Evolutionary conservation across 768 basidiomycete species (phyloP).

Genomic region (Candolleomyces aberdarensis): DNA sequence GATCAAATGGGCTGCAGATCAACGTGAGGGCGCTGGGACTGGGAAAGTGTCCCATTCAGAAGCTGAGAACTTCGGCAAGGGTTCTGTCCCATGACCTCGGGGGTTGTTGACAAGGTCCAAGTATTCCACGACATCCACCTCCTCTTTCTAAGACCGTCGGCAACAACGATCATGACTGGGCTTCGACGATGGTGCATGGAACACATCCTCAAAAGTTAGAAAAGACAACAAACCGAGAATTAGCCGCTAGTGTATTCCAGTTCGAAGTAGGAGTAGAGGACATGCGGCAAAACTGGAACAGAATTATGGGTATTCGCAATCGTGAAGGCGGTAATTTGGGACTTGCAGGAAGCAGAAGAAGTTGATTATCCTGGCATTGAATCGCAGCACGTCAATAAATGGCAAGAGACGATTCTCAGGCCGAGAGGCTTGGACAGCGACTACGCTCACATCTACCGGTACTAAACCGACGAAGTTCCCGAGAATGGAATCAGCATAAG

Average conservation of each 20-base stretch:
- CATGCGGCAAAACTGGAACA: not conserved
- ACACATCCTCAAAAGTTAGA: no score
- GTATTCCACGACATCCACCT: no score
- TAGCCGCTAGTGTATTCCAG: not conserved
- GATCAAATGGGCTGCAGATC: no score
- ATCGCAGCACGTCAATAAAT: not conserved
- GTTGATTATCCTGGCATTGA: not conserved
- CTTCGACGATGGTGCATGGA: not conserved
- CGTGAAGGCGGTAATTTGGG: not conserved
- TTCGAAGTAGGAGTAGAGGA: not conserved
- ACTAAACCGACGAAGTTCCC: constrained; percentile 1
- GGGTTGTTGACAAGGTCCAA: not conserved
- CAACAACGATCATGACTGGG: no score
- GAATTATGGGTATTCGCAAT: not conserved
- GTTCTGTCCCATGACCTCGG: not conserved
- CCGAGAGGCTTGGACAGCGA: not conserved
- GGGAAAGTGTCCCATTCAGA: not conserved
- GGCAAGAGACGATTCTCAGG: not conserved
- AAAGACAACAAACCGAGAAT: not conserved
- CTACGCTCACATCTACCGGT: not conserved
- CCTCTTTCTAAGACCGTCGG: no score
- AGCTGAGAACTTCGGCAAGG: not conserved
- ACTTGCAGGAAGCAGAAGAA: not conserved
- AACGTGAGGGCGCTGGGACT: not conserved
- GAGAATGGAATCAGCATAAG: not conserved